These are phyloP conservation scores for Terfezia claveryi DNA, from an alignment of 495 filamentous ascomycete species.

Conservation along the genomic window DNA sequence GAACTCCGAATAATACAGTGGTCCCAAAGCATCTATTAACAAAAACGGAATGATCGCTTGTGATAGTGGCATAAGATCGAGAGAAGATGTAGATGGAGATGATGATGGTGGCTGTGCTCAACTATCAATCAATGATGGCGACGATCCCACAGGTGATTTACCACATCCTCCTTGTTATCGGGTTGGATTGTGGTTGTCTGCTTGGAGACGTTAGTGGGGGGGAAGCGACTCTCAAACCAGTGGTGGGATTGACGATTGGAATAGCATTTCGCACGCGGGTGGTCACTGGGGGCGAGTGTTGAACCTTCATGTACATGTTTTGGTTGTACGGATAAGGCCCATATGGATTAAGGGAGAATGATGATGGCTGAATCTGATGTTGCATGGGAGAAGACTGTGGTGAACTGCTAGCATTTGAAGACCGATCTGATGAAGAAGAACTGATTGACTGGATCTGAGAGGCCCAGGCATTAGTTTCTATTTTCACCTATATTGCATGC, in stretches of 20 bases:
- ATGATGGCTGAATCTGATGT: conserved; percentile 46
- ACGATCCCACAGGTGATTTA: conserved; percentile 2
- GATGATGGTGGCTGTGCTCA: not conserved
- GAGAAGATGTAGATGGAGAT: not conserved
- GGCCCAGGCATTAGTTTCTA: not conserved
- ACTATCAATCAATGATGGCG: not conserved
- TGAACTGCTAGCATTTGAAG: conserved; percentile 81
- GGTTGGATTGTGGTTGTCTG: conserved; percentile 10
- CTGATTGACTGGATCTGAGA: not conserved
- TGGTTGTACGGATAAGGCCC: conserved; percentile 12
- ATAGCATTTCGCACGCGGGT: conserved; percentile 86
- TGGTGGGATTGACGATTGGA: conserved; percentile 91
- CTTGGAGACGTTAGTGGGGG: conserved; percentile 37
- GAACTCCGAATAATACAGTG: not conserved
- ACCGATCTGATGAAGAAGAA: conserved; percentile 50
- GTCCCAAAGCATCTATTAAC: not conserved
- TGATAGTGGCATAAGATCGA: not conserved
- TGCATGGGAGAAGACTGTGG: conserved; percentile 77
- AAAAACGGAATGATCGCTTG: not conserved
- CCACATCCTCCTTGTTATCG: conserved; percentile 9
- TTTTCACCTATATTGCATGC: not conserved
- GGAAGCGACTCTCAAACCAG: conserved; percentile 69
- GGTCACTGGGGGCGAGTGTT: conserved; percentile 21
- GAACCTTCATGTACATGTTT: conserved; percentile 8
- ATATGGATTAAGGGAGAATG: conserved; percentile 16